Base-by-base conservation (phyloP, 345 rosid genomes). In the Brassica carinata region DNA sequence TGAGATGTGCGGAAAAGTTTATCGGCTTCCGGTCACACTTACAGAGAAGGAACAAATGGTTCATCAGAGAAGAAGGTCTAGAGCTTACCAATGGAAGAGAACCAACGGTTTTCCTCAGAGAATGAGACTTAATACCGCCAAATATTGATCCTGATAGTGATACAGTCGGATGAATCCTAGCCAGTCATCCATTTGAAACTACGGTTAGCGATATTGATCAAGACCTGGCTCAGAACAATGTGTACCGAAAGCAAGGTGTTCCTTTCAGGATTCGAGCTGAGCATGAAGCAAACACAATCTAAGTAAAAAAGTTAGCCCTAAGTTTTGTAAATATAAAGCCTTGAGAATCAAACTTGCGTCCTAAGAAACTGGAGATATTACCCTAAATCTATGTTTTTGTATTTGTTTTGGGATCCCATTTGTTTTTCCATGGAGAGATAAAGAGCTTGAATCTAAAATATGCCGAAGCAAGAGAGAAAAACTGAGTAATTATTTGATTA, bases 81-180 rank as follows among this genome's bases (percentile, higher is more conserved):
- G 99, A 70, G 98, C 99, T 38, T 95, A 93, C 82, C 93, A 93
- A 68, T 95, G 98, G 99, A 95, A 95, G 80, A 82, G 99, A 6
- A 71, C 98, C 96, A 15, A 86, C 97, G 1, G 64, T 89, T 5
- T 93, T 95, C 79, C 91, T 95, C 3, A 93, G 91, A 87, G 99
- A 95, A 86, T 98, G 98, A 51, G 97, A 95, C 78, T 30, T 26
- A 0, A 65, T 93, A 76, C 98, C 99, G 38, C 87, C 92, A 69
- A 96, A 96, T 79, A 90, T 91, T 40, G 97, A 93, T 79, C 97
- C 98, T 1, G 99, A 97, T 4, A 29, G 31, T 3, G 4, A 96
- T 55, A 89, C 94, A 0, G 79, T 96, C 78, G 86, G 99, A 84
- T 96, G 98, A 98, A 96, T 96, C 84, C 99, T 97, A 13, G 87